A percentile compares a stretch with the other conserved stretches of the same genome.
phyloP scores from a whole-genome alignment of 768 basidiomycete species.

The Tylopilus balloui region DNA sequence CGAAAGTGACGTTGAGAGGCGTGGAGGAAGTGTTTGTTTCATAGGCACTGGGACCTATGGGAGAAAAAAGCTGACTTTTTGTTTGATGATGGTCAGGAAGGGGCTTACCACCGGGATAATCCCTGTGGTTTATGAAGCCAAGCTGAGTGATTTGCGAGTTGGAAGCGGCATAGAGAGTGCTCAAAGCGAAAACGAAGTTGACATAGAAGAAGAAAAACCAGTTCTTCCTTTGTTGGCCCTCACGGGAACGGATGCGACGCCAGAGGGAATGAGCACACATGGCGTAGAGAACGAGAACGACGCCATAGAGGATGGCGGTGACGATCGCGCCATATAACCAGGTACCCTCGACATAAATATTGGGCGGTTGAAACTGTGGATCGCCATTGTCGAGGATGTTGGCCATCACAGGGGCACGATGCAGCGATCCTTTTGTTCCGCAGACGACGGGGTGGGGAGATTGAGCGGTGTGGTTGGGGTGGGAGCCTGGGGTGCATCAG shows the following conservation, averaged over 20 bases:
- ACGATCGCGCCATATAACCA: constrained; percentile 31
- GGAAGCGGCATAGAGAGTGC: constrained; percentile 25
- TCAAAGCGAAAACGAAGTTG: constrained; percentile 25
- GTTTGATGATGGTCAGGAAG: neutral
- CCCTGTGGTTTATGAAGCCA: constrained; percentile 29
- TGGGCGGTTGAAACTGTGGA: constrained; percentile 7
- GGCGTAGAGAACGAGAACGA: constrained; percentile 23
- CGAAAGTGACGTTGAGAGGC: constrained; percentile 29
- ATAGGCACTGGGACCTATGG: constrained; percentile 23
- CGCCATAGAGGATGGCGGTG: constrained; percentile 26
- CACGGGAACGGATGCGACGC: constrained; percentile 15
- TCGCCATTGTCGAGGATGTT: neutral
- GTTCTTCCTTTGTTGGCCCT: constrained; percentile 12
- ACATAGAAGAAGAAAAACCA: constrained; percentile 30
- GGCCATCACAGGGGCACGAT: constrained; percentile 14
- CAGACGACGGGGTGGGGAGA: neutral
- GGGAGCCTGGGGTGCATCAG: neutral
- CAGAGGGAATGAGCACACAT: constrained; percentile 30
- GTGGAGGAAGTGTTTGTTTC: constrained; percentile 23
- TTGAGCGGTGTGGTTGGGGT: neutral
- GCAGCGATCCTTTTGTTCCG: neutral
- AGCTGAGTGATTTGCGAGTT: constrained; percentile 27
- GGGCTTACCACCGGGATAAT: constrained; percentile 30
- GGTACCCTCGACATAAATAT: constrained; percentile 25
- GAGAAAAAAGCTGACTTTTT: no score